These are phyloP conservation scores for Whalleya microplaca DNA, from an alignment of 2,329 filamentous ascomycete species.

Conservation along the genomic window DNA sequence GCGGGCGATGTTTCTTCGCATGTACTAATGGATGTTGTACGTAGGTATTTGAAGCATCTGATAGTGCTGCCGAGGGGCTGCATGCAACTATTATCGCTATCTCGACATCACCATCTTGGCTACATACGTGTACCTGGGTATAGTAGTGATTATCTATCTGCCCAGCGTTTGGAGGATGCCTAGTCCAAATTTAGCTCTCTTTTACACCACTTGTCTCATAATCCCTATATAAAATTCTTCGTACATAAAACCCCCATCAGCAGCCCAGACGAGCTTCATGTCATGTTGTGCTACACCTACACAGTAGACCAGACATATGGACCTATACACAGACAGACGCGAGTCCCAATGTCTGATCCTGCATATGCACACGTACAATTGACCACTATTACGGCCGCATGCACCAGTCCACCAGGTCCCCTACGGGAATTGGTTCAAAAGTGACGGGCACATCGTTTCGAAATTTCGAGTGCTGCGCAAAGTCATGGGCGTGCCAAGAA, in stretches of 20 bases:
- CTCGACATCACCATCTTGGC: constrained; percentile 11
- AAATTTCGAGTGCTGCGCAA: constrained; percentile 6
- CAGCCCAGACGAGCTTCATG: constrained; percentile 17
- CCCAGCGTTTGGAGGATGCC: neutral
- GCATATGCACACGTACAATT: constrained; percentile 11
- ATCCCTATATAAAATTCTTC: neutral
- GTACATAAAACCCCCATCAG: constrained; percentile 14
- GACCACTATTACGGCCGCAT: constrained; percentile 1
- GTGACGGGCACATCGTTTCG: constrained; percentile 9
- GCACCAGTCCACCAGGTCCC: constrained; percentile 2
- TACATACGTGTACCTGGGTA: no score
- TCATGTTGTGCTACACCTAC: constrained; percentile 13
- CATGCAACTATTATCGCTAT: constrained; percentile 18
- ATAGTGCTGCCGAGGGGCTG: constrained; percentile 27
- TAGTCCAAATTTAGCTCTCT: constrained; percentile 1
- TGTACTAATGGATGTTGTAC: neutral
- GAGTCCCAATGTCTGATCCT: constrained; percentile 21
- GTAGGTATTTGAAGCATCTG: constrained; percentile 12
- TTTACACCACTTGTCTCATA: constrained; percentile 15
- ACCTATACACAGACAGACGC: neutral
- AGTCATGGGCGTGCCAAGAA: neutral
- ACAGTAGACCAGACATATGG: neutral
- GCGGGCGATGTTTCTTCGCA: constrained; percentile 14
- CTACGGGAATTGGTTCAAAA: constrained; percentile 6
- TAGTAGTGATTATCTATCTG: no score